Evolutionary conservation across 768 basidiomycete genomes (phyloP).

Genomic region (Tricholoma terreum): DNA sequence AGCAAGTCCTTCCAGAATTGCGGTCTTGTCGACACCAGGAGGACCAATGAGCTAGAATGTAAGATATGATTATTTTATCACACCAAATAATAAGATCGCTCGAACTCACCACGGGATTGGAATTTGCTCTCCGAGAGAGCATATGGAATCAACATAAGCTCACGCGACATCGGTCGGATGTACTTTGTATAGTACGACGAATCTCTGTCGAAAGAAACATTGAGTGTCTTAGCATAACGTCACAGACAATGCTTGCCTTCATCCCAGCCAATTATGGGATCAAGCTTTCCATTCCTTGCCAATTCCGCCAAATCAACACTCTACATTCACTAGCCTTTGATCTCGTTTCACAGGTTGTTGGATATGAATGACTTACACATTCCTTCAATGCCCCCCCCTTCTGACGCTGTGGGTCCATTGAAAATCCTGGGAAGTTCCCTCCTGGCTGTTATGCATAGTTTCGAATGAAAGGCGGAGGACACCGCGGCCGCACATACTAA

Average conservation of each 20-base stretch:
- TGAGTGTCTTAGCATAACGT: background rate
- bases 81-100: background rate
- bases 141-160: background rate
- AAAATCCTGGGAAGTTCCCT: slow-evolving; percentile 59
- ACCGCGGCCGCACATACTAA: slow-evolving; percentile 1
- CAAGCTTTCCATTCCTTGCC: slow-evolving; percentile 80
- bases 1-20: slow-evolving; percentile 87
- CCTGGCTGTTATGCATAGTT: slow-evolving; percentile 49
- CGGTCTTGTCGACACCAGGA: slow-evolving; percentile 91
- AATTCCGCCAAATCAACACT: slow-evolving; percentile 83
- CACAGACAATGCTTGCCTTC: slow-evolving; percentile 46
- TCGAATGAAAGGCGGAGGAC: slow-evolving; percentile 20
- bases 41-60: slow-evolving; percentile 66
- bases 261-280: slow-evolving; percentile 87
- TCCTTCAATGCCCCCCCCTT: slow-evolving; percentile 88
- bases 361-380: slow-evolving; percentile 39
- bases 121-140: slow-evolving; percentile 84
- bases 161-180: slow-evolving; percentile 21
- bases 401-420: slow-evolving; percentile 56
- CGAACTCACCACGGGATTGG: slow-evolving; percentile 75
- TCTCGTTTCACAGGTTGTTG: background rate
- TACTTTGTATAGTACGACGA: slow-evolving; percentile 86
- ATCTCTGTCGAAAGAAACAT: slow-evolving; percentile 55
- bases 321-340: slow-evolving; percentile 30
- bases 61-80: background rate